phyloP scores from a whole-genome alignment of 2,329 filamentous ascomycete species.

The Raffaelea deltoideospora region DNA sequence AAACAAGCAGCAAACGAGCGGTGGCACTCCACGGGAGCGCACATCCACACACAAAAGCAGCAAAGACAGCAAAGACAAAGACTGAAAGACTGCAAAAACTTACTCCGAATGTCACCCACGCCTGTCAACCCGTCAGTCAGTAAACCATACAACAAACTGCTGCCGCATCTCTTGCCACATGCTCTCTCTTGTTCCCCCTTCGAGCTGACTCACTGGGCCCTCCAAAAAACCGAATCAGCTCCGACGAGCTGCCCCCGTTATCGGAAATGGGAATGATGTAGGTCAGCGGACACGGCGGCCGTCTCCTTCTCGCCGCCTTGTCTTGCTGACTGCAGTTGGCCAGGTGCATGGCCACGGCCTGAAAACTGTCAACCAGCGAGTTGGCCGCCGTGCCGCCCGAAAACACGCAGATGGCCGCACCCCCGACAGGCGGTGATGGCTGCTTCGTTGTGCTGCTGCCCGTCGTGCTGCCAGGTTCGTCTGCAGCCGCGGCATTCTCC shows the following conservation, averaged over 20 bases:
- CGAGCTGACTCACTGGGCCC: constrained; percentile 66
- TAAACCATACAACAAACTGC: background rate
- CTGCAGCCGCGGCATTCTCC: no score
- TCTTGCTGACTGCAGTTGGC: background rate
- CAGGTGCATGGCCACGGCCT: constrained; percentile 30
- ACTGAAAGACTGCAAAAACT: background rate
- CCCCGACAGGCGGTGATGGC: background rate
- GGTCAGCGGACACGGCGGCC: constrained; percentile 50
- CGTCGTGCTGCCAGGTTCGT: no score
- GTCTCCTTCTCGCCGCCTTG: constrained; percentile 23
- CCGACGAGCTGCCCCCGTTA: constrained; percentile 87
- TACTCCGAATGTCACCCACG: constrained; percentile 60
- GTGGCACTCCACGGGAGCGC: no score
- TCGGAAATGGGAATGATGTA: constrained; percentile 93
- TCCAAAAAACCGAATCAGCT: constrained; percentile 86
- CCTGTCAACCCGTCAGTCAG: constrained; percentile 6
- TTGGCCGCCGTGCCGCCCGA: constrained; percentile 92
- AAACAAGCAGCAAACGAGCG: no score
- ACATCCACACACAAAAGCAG: no score
- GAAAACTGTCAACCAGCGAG: constrained; percentile 83
- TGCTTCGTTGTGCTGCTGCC: no score
- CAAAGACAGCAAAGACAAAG: background rate
- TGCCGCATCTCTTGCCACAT: no score
- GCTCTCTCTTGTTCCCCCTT: no score
- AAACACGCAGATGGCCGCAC: constrained; percentile 62